Percentiles rank a stretch among this genome's conserved stretches.
These are phyloP conservation scores for Chloranthus sessilifolius DNA, from an alignment of 164 flowering plant genomes.

Conservation along the genomic window DNA sequence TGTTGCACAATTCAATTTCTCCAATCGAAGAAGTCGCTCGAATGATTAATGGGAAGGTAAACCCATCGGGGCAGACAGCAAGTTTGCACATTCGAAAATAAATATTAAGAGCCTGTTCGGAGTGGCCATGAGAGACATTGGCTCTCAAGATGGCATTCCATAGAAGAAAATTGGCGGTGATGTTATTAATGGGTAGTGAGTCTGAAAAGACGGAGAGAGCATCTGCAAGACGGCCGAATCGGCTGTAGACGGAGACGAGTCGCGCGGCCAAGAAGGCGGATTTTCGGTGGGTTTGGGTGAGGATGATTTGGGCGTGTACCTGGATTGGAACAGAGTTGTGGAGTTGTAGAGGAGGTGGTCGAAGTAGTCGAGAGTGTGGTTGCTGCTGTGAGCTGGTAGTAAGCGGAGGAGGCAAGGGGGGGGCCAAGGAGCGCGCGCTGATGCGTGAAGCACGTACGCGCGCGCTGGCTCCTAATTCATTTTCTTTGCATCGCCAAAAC, in stretches of 20 bases:
- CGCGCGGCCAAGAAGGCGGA: constrained; percentile 55
- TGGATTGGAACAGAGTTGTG: constrained; percentile 25
- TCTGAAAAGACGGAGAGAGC: constrained; percentile 44
- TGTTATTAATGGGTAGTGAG: constrained; percentile 15
- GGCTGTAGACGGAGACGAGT: constrained; percentile 41
- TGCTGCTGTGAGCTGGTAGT: too few species aligned
- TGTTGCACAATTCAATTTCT: constrained; percentile 21
- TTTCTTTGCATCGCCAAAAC: too few species aligned
- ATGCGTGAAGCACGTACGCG: too few species aligned
- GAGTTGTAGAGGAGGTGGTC: constrained; percentile 43
- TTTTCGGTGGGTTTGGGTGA: constrained; percentile 18
- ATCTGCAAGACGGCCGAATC: constrained; percentile 30
- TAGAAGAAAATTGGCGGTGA: constrained; percentile 28
- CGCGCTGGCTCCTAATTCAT: too few species aligned
- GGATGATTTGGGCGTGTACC: constrained; percentile 43
- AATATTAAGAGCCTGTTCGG: constrained; percentile 31
- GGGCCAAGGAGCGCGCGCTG: too few species aligned
- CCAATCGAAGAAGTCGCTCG: constrained; percentile 48
- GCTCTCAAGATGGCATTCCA: constrained; percentile 83
- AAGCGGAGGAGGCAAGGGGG: too few species aligned
- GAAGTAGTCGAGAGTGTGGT: constrained; percentile 32
- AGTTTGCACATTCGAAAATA: constrained; percentile 41
- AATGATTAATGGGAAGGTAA: constrained; percentile 60
- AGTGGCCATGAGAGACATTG: constrained; percentile 30
- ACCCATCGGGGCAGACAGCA: constrained; percentile 50